Evolutionary conservation across 2,329 filamentous ascomycete genomes (phyloP).

Genomic region (Remersonia thermophila): DNA sequence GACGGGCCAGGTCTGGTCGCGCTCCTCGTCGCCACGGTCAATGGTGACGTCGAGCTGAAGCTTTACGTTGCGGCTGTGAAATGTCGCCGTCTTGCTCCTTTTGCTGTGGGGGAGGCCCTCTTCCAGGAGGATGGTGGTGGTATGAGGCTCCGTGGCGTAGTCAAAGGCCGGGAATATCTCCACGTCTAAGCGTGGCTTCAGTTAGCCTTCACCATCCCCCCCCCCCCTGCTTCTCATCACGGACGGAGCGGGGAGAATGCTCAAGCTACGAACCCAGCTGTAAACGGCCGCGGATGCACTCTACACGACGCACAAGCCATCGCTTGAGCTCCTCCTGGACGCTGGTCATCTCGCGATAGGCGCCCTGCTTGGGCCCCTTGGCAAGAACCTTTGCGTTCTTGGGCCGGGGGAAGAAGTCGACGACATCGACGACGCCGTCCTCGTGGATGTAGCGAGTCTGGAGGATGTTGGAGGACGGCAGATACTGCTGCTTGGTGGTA

Average conservation of each 20-base stretch:
- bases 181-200: conserved; percentile 32
- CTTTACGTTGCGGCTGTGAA: conserved; percentile 44
- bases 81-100: conserved; percentile 49
- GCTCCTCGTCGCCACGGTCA: conserved; percentile 41
- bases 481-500: conserved; percentile 67
- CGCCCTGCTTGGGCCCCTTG: conserved; percentile 34
- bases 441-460: conserved; percentile 70
- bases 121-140: conserved; percentile 40
- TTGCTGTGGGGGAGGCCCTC: conserved; percentile 26
- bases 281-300: conserved; percentile 57
- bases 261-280: conserved; percentile 37
- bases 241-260: neutral
- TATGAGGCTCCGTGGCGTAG: conserved; percentile 53
- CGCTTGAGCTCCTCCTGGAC: conserved; percentile 54
- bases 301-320: conserved; percentile 58
- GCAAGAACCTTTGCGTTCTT: conserved; percentile 42
- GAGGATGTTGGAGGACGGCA: conserved; percentile 62
- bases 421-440: conserved; percentile 58
- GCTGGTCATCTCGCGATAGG: conserved; percentile 39
- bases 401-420: conserved; percentile 66
- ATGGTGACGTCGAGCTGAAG: conserved; percentile 58
- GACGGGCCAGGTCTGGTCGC: conserved; percentile 32
- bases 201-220: too few relatives aligned
- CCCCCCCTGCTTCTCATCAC: neutral
- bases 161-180: conserved; percentile 63